These are phyloP conservation scores for Coriaria nepalensis DNA, from an alignment of 306 rosid genomes.

Conservation along the genomic window DNA sequence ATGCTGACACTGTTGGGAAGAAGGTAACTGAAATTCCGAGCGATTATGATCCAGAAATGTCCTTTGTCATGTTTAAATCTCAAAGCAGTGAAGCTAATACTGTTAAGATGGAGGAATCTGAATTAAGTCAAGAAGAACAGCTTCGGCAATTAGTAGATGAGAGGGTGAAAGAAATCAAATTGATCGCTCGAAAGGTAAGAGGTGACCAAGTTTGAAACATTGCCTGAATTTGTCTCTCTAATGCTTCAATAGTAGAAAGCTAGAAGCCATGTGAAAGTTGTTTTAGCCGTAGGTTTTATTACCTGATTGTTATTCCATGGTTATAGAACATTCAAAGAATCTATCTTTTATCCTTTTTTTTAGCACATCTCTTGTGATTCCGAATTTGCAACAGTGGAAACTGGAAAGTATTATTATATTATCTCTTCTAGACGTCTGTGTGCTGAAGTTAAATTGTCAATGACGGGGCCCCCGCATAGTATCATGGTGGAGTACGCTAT, in stretches of 20 bases:
- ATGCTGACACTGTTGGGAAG: conserved; percentile 54
- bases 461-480: too few species aligned
- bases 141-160: conserved; percentile 57
- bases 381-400: too few species aligned
- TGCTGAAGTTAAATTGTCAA: too few species aligned
- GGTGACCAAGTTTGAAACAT: conserved; percentile 3
- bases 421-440: too few species aligned
- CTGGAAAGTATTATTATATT: too few species aligned
- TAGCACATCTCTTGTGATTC: too few species aligned
- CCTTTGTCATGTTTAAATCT: conserved; percentile 66
- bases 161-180: conserved; percentile 58
- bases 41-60: conserved; percentile 36
- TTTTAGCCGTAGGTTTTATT: too few species aligned
- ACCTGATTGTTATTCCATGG: too few species aligned
- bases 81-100: conserved; percentile 24
- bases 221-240: background rate
- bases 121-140: conserved; percentile 56
- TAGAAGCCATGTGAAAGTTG: too few species aligned
- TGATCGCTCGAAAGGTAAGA: conserved; percentile 53
- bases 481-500: too few species aligned
- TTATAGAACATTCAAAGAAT: too few species aligned
- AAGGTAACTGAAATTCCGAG: conserved; percentile 46
- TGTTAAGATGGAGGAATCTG: conserved; percentile 47
- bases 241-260: background rate
- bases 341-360: too few species aligned